Base-by-base conservation (phyloP, 2,329 filamentous ascomycete genomes). In the Aspergillus clavatus region DNA sequence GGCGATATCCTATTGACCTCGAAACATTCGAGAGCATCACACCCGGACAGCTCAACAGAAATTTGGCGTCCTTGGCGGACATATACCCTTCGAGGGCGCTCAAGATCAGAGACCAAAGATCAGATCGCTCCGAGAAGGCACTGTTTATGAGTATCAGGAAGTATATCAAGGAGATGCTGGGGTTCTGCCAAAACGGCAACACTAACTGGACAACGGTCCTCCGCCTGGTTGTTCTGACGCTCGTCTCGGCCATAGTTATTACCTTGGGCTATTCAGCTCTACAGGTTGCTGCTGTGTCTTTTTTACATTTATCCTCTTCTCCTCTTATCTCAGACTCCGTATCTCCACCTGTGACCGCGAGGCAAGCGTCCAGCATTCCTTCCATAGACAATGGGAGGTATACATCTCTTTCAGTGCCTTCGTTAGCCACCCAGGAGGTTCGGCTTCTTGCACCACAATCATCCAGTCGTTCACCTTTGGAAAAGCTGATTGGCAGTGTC, bases 21-120 rank as follows among this genome's bases (percentile, higher is more conserved):
- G 62, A 65, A 47, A 73, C 70, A 0, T 75, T 75, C 42, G 62
- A 74, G 51, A 72, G 67, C 45, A 72, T 76, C 48, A 66, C 72
- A 11, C 66, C 72, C 10, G 56, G 64, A 10, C 71, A 74, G 38
- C 60, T 76, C 22, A 75, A 74, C 51, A 61, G 69, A 26, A 73
- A 75, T 45, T 53, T 76, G 19, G 70, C 72, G 23, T 72, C 67
- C 18, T 59, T 73, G 28, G 63, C 61, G 31, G 58, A 56, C 16
- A 57, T 63, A 23, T 63, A 62, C 46, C 55, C 60, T 18, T 62
- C 53, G 43, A 60, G 58, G 40, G 27, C 47, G 24, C 46, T 46
- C 24, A 61, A 57, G 26, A 43, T 53, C 21, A 48, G 48, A 16
- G 14, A 54, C 5, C 50, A 55, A 16, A 43, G 31, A 14, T 31